phyloP scores from a whole-genome alignment of 257 asterid genomes.

The Paulownia fortunei region DNA sequence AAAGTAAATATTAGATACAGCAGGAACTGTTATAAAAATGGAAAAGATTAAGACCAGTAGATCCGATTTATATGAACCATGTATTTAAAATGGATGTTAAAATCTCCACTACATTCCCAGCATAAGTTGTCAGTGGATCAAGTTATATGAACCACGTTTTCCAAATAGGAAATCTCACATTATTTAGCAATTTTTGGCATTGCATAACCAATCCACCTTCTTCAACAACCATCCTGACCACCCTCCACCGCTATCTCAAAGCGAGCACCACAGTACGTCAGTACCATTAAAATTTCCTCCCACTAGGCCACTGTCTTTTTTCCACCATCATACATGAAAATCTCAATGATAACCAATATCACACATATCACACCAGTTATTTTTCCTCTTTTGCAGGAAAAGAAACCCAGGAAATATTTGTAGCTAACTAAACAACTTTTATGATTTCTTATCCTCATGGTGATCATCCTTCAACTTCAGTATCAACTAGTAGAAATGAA shows the following conservation, averaged over 20 bases:
- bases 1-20: no score
- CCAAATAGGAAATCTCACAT: no score
- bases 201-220: background rate
- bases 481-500: background rate
- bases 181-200: background rate
- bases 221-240: background rate
- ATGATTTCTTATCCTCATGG: background rate
- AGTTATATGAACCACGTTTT: background rate
- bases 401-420: background rate
- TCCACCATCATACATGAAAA: background rate
- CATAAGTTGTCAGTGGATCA: background rate
- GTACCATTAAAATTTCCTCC: background rate
- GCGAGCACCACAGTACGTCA: background rate
- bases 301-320: background rate
- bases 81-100: no score
- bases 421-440: background rate
- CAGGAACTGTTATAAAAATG: no score
- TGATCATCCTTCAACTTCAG: no score
- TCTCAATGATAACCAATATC: background rate
- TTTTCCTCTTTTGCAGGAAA: background rate
- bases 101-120: no score
- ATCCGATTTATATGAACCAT: no score
- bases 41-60: no score
- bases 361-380: background rate
- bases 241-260: background rate